These are phyloP conservation scores for Friedmanniomyces endolithicus DNA, from an alignment of 495 filamentous ascomycete genomes.

Conservation along the genomic window DNA sequence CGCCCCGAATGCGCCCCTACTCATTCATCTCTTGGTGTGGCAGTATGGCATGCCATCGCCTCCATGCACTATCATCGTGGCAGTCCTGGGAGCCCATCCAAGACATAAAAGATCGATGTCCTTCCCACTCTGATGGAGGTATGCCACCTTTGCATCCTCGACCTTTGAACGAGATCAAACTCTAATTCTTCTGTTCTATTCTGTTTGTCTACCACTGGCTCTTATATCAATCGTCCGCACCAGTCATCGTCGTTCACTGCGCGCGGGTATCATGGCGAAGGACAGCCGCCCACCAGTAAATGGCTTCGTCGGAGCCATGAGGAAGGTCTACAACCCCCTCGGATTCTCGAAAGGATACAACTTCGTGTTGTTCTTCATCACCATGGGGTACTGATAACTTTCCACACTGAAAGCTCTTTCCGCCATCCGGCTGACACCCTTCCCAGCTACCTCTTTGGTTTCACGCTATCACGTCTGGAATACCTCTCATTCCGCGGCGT, in stretches of 20 bases:
- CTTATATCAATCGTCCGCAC: neutral
- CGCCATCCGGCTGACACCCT: neutral
- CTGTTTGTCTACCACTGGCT: neutral
- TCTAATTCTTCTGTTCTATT: no score
- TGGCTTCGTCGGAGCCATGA: slow-evolving; percentile 2
- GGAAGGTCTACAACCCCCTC: slow-evolving; percentile 8
- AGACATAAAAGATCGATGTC: no score
- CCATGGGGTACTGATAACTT: slow-evolving; percentile 8
- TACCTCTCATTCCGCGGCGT: slow-evolving; percentile 28
- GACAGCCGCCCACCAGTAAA: neutral
- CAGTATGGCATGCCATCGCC: no score
- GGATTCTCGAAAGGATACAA: slow-evolving; percentile 17
- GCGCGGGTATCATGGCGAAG: neutral
- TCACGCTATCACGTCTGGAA: slow-evolving; percentile 20
- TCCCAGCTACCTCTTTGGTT: slow-evolving; percentile 22
- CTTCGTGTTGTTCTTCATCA: slow-evolving; percentile 10
- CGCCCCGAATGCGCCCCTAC: no score
- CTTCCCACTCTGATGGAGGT: no score
- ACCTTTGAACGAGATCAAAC: no score
- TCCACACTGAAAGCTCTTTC: no score
- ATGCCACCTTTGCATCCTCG: no score
- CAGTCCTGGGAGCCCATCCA: no score
- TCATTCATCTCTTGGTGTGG: no score
- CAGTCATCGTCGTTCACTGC: neutral
- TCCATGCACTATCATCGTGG: no score